Percentiles rank a stretch among this genome's conserved stretches.
phyloP scores from a whole-genome alignment of 371 early-diverging fungal species.

The Mucor circinelloides region DNA sequence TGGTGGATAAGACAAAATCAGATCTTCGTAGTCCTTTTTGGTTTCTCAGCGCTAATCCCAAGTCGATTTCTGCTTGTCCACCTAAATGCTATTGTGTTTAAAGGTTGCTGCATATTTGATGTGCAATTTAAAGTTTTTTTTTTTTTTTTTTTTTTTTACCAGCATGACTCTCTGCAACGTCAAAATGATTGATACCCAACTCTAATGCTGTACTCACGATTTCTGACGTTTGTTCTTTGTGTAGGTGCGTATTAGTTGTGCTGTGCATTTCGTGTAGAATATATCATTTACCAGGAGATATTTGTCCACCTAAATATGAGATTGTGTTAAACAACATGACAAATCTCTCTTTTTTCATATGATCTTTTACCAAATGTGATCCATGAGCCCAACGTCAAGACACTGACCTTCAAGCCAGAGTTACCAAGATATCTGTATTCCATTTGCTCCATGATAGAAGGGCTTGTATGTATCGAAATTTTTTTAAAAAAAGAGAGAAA shows the following conservation, averaged over 20 bases:
- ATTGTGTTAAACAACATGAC: not conserved
- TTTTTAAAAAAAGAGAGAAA: not conserved
- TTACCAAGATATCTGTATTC: conserved; percentile 82
- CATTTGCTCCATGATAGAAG: conserved; percentile 49
- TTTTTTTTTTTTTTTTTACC: conserved; percentile 29
- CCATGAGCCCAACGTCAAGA: conserved; percentile 50
- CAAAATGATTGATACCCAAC: conserved; percentile 84
- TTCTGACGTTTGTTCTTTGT: conserved; percentile 56
- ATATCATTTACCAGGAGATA: conserved; percentile 45
- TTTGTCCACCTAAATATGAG: conserved; percentile 52
- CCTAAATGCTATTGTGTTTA: conserved; percentile 18
- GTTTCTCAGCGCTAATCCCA: conserved; percentile 76
- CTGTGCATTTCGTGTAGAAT: not conserved
- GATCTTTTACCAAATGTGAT: conserved; percentile 65
- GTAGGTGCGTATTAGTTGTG: not conserved
- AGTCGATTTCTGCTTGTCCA: conserved; percentile 79
- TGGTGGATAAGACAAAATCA: conserved; percentile 81
- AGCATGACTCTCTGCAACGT: conserved; percentile 77
- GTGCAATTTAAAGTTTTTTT: not conserved
- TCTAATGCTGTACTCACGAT: conserved; percentile 78
- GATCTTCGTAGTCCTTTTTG: conserved; percentile 68
- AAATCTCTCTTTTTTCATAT: not conserved
- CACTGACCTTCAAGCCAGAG: conserved; percentile 78
- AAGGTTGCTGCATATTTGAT: not conserved
- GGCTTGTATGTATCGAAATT: not conserved